Evolutionary conservation across 1,284 basidiomycete species (phyloP), one percentile per base, ranked within the genome.

Genomic region (Singerocomus rubriflavus): DNA sequence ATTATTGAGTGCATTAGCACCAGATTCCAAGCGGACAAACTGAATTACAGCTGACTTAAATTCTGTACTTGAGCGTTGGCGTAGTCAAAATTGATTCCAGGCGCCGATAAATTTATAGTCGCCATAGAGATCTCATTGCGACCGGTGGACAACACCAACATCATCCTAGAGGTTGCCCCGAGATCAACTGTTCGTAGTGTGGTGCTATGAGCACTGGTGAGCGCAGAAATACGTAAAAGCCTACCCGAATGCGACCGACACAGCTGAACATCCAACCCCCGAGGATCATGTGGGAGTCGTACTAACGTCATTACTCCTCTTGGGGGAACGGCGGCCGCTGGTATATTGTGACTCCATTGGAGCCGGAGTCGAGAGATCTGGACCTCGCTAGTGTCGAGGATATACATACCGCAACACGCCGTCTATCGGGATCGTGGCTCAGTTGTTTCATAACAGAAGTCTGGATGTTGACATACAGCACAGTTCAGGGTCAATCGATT

Each of bases 401-500:
- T 57, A 60, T 82, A 89, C 10, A 75, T 74, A 6, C 90, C 90
- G 46, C 73, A 71, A 17, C 80, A 73, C 4, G 86, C 76, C 8
- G 80, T 83, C 91, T 93, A 49, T 30, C 9, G 16, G 13, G 16
- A 16, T 17, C 4, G 12, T 39, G 30, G 29, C n/a, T 53, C 32
- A 49, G 26, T 17, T 12, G 11, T 37, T n/a, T 38, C 21, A 16
- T 6, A 39, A n/a, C 13, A 21, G 37, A 17, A n/a, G n/a, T 38
- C 8, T 44, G n/a, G 32, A 47, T 13, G 29, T 13, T 44, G 13
- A 71, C 83, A 57, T 65, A 92, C 91, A 10, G 85, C 78, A 57
- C 85, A 91, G 58, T 81, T 85, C 36, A 91, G 61, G 0, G 70
- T 75, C 33, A 87, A 55, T 2, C 63, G 57, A n/a, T 78, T 82